Conservation (phyloP, 371 early-diverging fungal species). For the Mucor saturninus region DNA sequence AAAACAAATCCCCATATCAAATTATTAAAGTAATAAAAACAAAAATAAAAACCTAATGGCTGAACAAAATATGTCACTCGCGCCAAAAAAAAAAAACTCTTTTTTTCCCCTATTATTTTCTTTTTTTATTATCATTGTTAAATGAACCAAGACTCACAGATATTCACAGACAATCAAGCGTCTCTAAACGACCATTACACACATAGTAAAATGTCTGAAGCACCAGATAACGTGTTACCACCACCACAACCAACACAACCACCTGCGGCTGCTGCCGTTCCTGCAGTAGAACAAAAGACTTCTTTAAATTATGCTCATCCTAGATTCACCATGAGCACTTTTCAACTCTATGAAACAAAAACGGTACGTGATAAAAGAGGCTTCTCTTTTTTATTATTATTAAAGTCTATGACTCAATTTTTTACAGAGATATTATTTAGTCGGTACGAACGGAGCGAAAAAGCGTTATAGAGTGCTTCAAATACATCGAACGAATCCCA, state of each 20-base stretch:
- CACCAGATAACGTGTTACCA: not conserved
- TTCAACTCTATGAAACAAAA: conserved; percentile 86
- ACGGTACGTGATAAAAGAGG: conserved; percentile 51
- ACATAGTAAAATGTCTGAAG: conserved; percentile 4
- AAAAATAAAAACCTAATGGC: not conserved
- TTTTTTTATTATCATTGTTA: conserved; percentile 3
- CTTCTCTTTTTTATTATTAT: no score
- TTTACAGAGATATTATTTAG: conserved; percentile 72
- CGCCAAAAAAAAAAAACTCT: not conserved
- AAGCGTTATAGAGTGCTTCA: conserved; percentile 83
- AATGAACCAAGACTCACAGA: conserved; percentile 39
- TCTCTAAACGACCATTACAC: conserved; percentile 24
- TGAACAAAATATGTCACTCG: no score
- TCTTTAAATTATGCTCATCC: conserved; percentile 30
- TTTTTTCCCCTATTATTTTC: not conserved
- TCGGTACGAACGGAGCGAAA: conserved; percentile 82
- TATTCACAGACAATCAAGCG: conserved; percentile 33
- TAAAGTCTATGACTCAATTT: not conserved
- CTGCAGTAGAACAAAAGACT: not conserved
- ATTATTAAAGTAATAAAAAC: not conserved
- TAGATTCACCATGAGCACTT: conserved; percentile 60
- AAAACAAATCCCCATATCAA: not conserved
- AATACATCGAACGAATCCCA: conserved; percentile 78
- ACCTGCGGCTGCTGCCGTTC: not conserved
- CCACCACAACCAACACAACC: not conserved